Base-by-base conservation (phyloP, 768 basidiomycete species). In the Galerina marginata region DNA sequence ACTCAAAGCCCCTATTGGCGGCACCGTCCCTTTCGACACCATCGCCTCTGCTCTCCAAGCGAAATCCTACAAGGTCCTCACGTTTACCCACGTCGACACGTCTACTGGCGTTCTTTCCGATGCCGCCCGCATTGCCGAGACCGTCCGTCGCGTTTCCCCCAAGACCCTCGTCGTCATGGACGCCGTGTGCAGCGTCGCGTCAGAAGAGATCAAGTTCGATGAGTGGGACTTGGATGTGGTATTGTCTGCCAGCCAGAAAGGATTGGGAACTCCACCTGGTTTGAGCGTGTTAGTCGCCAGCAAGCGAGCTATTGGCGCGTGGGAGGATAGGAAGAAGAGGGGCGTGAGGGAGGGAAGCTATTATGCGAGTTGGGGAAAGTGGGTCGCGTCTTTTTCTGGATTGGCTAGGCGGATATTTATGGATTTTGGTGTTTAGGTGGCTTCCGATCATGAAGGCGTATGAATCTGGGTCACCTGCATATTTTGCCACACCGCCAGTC, bases 31-130 rank as follows among this genome's bases (percentile, higher is more conserved):
- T 44, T 73, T 81, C 36, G 72, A 81, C 2, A 84, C 86, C 26
- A 74, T 96, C 39, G 87, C 88, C 65, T 72, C 79, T 2, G 92
- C 91, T 0, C 83, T 99, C 36, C 82, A 83, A 74, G 77, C 82
- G 61, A 92, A 92, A 74, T 87, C 86, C 67, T 97, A 93, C 83
- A 96, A 96, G 74, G 67, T 95, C 54, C 75, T 98, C 65, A 94
- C 95, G 5, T 86, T 99, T 69, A 98, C 97, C 1, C 97, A 99
- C 69, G 96, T 97, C 56, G 95, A 97, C 73, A 96, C 93, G 7
- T 95, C 90, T 4, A 93, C 92, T 46, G 95, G 88, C 47, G 97
- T 99, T 12, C 83, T 99, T 48, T 95, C 93, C 14, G 83, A 95
- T 67, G 89, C 92, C 36, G 86, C 90, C 65, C 83, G 82, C 23